Conservation (phyloP, 192 early-diverging fungal species). For the Coemansia sp. region DNA sequence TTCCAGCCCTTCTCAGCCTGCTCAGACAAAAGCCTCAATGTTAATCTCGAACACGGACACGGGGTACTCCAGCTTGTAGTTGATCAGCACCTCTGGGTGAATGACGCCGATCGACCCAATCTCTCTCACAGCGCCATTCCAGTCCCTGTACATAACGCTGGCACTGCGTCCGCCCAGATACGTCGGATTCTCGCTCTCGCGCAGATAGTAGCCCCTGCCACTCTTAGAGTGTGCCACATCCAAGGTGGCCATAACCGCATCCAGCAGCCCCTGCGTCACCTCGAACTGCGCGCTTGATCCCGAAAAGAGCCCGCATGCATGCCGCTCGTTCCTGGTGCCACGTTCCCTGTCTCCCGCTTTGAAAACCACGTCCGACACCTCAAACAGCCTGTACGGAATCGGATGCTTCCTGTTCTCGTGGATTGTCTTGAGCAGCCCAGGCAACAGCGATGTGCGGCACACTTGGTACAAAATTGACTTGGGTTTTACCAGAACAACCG, state of each 20-base stretch:
- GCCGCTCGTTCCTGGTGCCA: constrained; percentile 85
- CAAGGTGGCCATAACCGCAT: constrained; percentile 86
- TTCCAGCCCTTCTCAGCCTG: not conserved
- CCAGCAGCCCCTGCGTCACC: constrained; percentile 88
- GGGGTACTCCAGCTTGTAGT: constrained; percentile 84
- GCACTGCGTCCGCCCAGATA: constrained; percentile 93
- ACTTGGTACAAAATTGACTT: constrained; percentile 91
- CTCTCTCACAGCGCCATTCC: constrained; percentile 46
- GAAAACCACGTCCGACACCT: constrained; percentile 91
- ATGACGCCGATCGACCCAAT: constrained; percentile 91
- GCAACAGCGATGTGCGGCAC: constrained; percentile 88
- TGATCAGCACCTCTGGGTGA: constrained; percentile 85
- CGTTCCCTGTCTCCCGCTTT: constrained; percentile 82
- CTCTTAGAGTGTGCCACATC: constrained; percentile 13
- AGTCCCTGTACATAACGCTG: constrained; percentile 67
- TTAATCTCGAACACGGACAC: constrained; percentile 91
- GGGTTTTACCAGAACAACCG: constrained; percentile 88
- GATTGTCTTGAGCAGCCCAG: constrained; percentile 92
- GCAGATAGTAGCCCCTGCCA: constrained; percentile 39
- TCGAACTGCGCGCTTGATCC: constrained; percentile 72
- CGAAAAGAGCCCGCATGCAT: constrained; percentile 81
- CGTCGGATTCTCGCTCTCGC: constrained; percentile 58
- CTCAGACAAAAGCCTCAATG: constrained; percentile 91
- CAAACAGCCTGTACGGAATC: constrained; percentile 92
- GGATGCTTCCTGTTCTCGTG: constrained; percentile 83